Percentiles rank a stretch among this genome's conserved stretches.
Conservation (phyloP, 106 monocot species). For the Phalaenopsis equestris region DNA sequence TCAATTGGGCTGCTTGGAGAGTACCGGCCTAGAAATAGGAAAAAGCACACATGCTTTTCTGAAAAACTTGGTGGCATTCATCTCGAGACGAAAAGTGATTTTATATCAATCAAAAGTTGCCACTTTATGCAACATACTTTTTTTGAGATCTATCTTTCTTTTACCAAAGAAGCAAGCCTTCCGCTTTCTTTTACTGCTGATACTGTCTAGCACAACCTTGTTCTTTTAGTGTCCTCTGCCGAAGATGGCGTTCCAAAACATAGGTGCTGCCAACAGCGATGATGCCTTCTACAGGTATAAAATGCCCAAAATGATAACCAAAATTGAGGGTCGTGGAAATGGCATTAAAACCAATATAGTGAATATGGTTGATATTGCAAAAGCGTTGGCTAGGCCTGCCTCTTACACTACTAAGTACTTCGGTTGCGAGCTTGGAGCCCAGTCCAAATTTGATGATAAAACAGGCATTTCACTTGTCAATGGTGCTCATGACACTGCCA, state of each 20-base stretch:
- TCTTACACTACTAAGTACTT: constrained; percentile 81
- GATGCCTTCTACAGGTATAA: constrained; percentile 91
- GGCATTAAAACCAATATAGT: constrained; percentile 84
- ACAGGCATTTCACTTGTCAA: constrained; percentile 62
- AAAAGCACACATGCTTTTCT: constrained; percentile 7
- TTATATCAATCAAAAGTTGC: constrained; percentile 3
- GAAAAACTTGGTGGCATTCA: constrained; percentile 2
- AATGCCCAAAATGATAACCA: constrained; percentile 86
- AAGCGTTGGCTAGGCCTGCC: constrained; percentile 60
- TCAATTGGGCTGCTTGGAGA: constrained; percentile 29
- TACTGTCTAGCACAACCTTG: constrained; percentile 4
- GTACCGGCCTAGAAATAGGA: constrained; percentile 24
- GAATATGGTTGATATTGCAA: constrained; percentile 87
- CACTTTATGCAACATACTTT: constrained; percentile 14
- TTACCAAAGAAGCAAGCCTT: background rate
- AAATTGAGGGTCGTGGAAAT: constrained; percentile 84
- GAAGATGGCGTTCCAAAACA: constrained; percentile 68
- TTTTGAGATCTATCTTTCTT: background rate
- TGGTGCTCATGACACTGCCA: constrained; percentile 75
- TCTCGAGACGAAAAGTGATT: too few species aligned
- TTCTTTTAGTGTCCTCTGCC: background rate
- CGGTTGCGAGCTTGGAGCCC: constrained; percentile 78
- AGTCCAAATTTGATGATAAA: constrained; percentile 78
- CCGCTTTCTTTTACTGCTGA: background rate
- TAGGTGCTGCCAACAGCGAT: constrained; percentile 74